These are phyloP conservation scores for Taxawa tesnikishii DNA, from an alignment of 2,329 filamentous ascomycete species.

Conservation along the genomic window DNA sequence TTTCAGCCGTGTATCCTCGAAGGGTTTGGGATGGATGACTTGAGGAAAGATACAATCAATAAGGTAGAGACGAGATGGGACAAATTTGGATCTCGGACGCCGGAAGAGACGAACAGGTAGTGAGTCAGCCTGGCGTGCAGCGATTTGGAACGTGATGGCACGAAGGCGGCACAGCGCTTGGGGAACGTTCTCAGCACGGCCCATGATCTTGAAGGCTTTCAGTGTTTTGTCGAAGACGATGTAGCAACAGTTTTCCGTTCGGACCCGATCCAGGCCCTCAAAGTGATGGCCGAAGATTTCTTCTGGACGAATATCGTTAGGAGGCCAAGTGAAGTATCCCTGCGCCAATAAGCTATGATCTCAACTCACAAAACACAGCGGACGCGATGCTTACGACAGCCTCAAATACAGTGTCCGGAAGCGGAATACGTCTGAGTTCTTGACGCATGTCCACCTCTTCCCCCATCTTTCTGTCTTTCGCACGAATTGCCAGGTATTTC, in stretches of 20 bases:
- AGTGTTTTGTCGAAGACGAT: constrained; percentile 21
- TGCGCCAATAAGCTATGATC: too few relatives aligned
- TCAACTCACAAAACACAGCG: too few relatives aligned
- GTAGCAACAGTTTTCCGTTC: constrained; percentile 25
- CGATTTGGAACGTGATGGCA: constrained; percentile 24
- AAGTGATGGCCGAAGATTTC: constrained; percentile 27
- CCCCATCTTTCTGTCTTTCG: too few relatives aligned
- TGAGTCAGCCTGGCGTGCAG: too few relatives aligned
- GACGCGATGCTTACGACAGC: too few relatives aligned
- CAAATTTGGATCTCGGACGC: too few relatives aligned
- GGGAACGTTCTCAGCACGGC: constrained; percentile 13
- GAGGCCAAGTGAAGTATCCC: constrained; percentile 31
- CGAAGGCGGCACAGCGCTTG: constrained; percentile 22
- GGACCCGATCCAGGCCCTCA: constrained; percentile 32
- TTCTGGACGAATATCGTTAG: constrained; percentile 26
- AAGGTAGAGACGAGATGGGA: too few relatives aligned
- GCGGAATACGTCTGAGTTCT: neutral
- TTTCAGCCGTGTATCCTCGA: too few relatives aligned
- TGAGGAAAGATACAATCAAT: too few relatives aligned
- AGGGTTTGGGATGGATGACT: too few relatives aligned
- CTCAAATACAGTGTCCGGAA: neutral
- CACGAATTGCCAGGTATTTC: too few relatives aligned
- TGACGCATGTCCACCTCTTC: neutral
- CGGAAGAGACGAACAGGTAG: too few relatives aligned
- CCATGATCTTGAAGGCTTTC: constrained; percentile 19